phyloP scores from a whole-genome alignment of 2,329 filamentous ascomycete genomes.

The Cladophialophora immunda region DNA sequence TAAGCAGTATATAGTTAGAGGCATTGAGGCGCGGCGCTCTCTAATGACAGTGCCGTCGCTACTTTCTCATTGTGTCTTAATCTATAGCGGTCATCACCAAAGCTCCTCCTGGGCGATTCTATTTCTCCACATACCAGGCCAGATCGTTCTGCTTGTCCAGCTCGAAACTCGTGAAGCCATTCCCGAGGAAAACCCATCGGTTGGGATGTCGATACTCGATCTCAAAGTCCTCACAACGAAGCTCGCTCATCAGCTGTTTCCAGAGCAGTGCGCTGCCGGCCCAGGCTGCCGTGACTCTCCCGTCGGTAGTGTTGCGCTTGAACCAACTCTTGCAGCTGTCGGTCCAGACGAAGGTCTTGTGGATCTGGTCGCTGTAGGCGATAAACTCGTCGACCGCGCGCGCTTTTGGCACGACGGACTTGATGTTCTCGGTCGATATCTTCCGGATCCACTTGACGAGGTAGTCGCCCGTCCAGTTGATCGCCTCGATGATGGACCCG shows the following conservation, averaged over 20 bases:
- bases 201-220: slow-evolving; percentile 56
- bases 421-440: slow-evolving; percentile 21
- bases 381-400: slow-evolving; percentile 30
- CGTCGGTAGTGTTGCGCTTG: slow-evolving; percentile 23
- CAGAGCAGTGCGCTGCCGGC: slow-evolving; percentile 11
- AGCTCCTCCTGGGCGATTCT: too few relatives aligned
- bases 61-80: too few relatives aligned
- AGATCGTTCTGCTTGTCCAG: slow-evolving; percentile 41
- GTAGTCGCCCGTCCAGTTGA: slow-evolving; percentile 42
- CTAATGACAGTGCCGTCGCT: too few relatives aligned
- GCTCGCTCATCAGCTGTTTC: slow-evolving; percentile 28
- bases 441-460: slow-evolving; percentile 40
- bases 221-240: slow-evolving; percentile 40
- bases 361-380: slow-evolving; percentile 12
- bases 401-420: slow-evolving; percentile 24
- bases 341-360: slow-evolving; percentile 27
- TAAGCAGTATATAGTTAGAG: too few relatives aligned
- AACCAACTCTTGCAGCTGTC: slow-evolving; percentile 29
- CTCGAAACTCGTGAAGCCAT: slow-evolving; percentile 53
- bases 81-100: too few relatives aligned
- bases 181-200: slow-evolving; percentile 59
- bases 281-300: slow-evolving; percentile 23
- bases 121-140: slow-evolving; percentile 39
- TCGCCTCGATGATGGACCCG: slow-evolving; percentile 38
- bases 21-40: too few relatives aligned